A percentile compares a stretch with the other conserved stretches of the same genome.
Conservation (phyloP, 306 rosid species). For the Begonia fuchsioides region DNA sequence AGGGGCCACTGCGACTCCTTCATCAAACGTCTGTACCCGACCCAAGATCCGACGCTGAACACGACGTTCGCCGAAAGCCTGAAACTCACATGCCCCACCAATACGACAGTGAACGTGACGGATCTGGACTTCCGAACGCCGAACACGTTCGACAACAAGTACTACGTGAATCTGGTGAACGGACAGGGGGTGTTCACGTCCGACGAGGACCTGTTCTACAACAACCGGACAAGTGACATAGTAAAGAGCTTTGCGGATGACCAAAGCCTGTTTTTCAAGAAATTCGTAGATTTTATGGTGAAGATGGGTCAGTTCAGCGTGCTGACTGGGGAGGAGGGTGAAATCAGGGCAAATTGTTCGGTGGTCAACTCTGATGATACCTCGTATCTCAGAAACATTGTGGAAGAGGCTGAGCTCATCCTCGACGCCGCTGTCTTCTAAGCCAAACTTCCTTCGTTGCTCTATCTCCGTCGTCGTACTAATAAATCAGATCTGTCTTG, state of each 20-base stretch:
- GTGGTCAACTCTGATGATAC: constrained; percentile 19
- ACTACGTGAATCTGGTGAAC: constrained; percentile 32
- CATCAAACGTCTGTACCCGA: constrained; percentile 33
- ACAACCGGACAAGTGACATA: constrained; percentile 23
- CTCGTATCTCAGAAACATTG: constrained; percentile 4
- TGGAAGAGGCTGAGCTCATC: constrained; percentile 11
- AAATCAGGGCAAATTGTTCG: constrained; percentile 39
- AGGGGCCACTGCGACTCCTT: constrained; percentile 30
- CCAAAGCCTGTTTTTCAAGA: constrained; percentile 33
- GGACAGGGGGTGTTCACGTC: constrained; percentile 55
- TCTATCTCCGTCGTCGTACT: no score
- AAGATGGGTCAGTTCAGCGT: constrained; percentile 52
- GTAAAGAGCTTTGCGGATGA: constrained; percentile 29
- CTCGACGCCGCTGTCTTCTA: no score
- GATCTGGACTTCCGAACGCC: constrained; percentile 38
- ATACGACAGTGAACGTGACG: constrained; percentile 5
- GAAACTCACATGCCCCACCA: constrained; percentile 18
- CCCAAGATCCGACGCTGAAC: constrained; percentile 31
- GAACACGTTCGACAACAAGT: constrained; percentile 38
- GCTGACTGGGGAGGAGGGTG: constrained; percentile 31
- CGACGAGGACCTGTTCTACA: constrained; percentile 29
- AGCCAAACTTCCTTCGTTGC: constrained; percentile 20
- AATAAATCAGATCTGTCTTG: no score
- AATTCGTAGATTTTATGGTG: constrained; percentile 26
- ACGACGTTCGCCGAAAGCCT: constrained; percentile 31